Evolutionary conservation across 192 early-diverging fungal genomes (phyloP), one percentile per base, ranked within the genome.

Genomic region (Dissophora globulifera): DNA sequence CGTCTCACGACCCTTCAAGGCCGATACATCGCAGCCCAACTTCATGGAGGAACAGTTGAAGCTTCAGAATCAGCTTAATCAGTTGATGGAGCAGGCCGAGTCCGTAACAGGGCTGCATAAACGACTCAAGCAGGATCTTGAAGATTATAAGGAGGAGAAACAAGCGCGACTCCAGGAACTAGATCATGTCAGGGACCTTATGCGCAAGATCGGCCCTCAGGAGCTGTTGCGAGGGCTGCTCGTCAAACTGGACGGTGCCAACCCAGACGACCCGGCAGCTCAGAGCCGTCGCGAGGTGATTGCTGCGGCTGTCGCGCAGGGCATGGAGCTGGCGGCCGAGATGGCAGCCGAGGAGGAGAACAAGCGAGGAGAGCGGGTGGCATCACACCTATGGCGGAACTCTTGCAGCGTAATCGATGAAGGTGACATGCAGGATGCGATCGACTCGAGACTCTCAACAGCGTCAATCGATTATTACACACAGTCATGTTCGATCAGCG

Each of bases 151-250:
- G 30, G 79, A 72, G 2, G 82, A 86, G 47, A 68, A 82, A 16
- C 58, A 76, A 19, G 29, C 25, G 10, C 62, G 67, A n/a, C 29
- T 75, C 3, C 29, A 48, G 3, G 67, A 80, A 6, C 57, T 86
- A 12, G 69, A 83, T 19, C 63, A 57, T 3, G 79, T 81, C 23
- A 54, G 80, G 9, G 50, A 69, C 2, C 32, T 79, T 22, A 66
- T 86, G 53, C 64, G 67, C 43, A 68, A 82, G 43, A 74, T 83
- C 19, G 67, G 84, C 7, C 84, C 84, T 3, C 80, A 79, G 22
- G 65, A 80, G 22, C 41, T 86, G 33, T 45, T 86, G 10, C 51
- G 79, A 31, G 84, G 84, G 9, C 45, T 86, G 19, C 50, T 86
- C 38, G 80, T 52, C 29, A 62, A 81, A 33, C 70, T 76, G 12